Conservation (phyloP, 139 green algal genomes). For the Desmodesmus armatus region DNA sequence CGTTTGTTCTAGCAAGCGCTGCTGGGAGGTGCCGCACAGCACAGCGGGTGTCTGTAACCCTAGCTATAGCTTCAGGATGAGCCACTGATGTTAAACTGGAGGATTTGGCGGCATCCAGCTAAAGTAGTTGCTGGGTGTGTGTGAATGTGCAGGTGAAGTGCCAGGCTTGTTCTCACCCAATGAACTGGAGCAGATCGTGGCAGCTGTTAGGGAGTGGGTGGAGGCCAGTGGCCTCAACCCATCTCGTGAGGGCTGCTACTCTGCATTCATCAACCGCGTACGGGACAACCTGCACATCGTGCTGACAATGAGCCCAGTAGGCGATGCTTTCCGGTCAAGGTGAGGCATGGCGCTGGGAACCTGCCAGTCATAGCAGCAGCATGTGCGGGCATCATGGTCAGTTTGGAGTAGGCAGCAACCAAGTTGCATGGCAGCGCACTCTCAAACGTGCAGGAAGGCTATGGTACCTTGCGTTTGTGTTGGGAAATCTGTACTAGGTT, state of each 20-base stretch:
- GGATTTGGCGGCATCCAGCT: neutral
- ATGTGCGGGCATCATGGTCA: neutral
- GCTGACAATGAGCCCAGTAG: conserved; percentile 91
- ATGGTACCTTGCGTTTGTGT: too few species aligned
- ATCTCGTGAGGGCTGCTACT: conserved; percentile 3
- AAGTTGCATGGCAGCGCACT: neutral
- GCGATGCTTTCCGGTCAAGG: conserved; percentile 87
- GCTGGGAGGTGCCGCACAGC: too few species aligned
- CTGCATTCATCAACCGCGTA: conserved; percentile 60
- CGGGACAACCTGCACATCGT: conserved; percentile 90
- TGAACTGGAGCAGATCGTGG: conserved; percentile 82
- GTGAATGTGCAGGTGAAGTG: conserved; percentile 30
- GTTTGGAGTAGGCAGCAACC: neutral
- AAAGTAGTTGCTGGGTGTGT: neutral
- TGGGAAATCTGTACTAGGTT: neutral
- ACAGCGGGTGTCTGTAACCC: too few species aligned
- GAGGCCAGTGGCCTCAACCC: conserved; percentile 20
- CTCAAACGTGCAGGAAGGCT: neutral
- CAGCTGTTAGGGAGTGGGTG: conserved; percentile 78
- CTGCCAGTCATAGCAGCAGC: neutral
- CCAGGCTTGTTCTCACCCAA: conserved; percentile 64
- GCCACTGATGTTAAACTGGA: neutral
- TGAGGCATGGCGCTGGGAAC: conserved; percentile 39
- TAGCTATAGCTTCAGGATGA: neutral
- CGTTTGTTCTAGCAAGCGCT: too few species aligned